Conservation (phyloP, 1,284 basidiomycete species). For the Pseudozyma tsukubaensis region DNA sequence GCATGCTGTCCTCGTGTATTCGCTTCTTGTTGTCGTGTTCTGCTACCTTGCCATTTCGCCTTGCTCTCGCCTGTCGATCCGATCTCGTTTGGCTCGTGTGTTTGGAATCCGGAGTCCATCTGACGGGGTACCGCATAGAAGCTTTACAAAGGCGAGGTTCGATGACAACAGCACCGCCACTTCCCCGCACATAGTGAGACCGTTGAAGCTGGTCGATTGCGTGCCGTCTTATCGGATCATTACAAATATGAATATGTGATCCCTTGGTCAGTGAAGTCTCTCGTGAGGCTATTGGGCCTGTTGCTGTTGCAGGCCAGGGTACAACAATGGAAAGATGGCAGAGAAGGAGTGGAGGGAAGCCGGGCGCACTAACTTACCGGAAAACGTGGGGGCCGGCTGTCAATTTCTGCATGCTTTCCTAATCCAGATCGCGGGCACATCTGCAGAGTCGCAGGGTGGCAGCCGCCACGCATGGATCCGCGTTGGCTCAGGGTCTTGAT, state of each 20-base stretch:
- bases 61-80: too few relatives aligned
- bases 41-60: too few relatives aligned
- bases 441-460: conserved; percentile 4
- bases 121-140: conserved; percentile 1
- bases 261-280: too few relatives aligned
- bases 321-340: too few relatives aligned
- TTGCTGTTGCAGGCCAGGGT: too few relatives aligned
- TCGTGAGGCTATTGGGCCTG: too few relatives aligned
- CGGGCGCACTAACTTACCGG: neutral
- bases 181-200: too few relatives aligned
- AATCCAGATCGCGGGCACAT: conserved; percentile 32
- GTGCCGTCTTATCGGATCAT: too few relatives aligned
- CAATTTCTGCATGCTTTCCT: conserved; percentile 48
- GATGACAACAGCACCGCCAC: neutral
- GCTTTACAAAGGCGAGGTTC: conserved; percentile 7
- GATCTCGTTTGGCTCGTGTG: neutral
- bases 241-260: too few relatives aligned
- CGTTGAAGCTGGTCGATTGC: too few relatives aligned
- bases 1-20: neutral
- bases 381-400: conserved; percentile 43
- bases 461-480: neutral
- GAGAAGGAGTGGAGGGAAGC: neutral
- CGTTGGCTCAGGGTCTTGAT: conserved; percentile 6
- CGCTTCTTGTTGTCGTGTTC: neutral
- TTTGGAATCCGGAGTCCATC: conserved; percentile 17